These are phyloP conservation scores for Polyporus tsugae DNA, from an alignment of 1,284 basidiomycete species.

Conservation along the genomic window DNA sequence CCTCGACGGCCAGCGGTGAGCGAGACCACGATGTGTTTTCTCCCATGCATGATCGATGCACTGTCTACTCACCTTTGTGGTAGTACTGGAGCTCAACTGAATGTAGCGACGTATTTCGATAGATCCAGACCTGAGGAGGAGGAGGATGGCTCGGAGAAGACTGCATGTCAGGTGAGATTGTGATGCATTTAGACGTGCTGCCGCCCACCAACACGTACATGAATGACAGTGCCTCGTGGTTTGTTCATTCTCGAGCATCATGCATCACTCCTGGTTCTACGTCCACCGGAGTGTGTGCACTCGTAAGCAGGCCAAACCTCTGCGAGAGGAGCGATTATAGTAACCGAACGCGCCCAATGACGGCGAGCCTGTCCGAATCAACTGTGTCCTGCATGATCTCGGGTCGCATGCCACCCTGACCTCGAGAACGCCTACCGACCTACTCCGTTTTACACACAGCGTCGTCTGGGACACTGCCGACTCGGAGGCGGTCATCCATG, in stretches of 20 bases:
- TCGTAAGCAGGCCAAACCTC: neutral
- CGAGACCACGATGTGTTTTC: conserved; percentile 55
- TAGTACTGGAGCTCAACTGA: conserved; percentile 53
- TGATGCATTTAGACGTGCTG: neutral
- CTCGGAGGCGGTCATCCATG: too few relatives aligned
- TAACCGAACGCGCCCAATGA: too few relatives aligned
- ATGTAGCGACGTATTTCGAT: too few relatives aligned
- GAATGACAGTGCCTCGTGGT: neutral
- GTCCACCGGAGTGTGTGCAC: neutral
- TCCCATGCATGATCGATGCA: conserved; percentile 61
- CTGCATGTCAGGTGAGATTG: neutral
- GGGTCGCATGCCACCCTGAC: too few relatives aligned
- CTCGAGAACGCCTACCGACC: too few relatives aligned
- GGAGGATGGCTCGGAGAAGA: neutral
- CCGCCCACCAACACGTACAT: too few relatives aligned
- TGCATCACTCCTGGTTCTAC: neutral
- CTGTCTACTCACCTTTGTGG: conserved; percentile 50
- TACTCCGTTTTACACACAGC: too few relatives aligned
- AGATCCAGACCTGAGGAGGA: neutral
- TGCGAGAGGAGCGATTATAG: too few relatives aligned
- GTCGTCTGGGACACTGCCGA: too few relatives aligned
- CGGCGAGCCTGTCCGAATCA: too few relatives aligned
- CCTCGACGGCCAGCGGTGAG: conserved; percentile 46
- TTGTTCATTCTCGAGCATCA: neutral
- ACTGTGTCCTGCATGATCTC: too few relatives aligned